phyloP scores from a whole-genome alignment of 345 rosid species.

The Eucalyptus cloeziana region DNA sequence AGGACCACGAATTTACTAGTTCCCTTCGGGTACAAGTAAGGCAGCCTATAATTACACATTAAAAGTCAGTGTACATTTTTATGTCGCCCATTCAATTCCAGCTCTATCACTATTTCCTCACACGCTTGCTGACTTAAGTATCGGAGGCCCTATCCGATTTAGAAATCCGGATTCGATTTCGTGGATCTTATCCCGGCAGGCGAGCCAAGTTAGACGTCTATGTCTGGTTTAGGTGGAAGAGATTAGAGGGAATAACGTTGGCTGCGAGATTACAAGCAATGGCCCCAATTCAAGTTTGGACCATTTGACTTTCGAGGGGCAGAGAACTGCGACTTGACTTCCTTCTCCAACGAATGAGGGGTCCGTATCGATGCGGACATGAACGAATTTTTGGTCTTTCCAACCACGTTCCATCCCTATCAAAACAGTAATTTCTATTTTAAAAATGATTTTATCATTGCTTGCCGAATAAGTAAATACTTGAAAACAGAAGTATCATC shows the following conservation, averaged over 20 bases:
- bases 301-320: neutral
- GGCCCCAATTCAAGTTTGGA: neutral
- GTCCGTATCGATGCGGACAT: neutral
- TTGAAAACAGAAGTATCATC: accelerated
- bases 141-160: neutral
- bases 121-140: neutral
- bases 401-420: neutral
- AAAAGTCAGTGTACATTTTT: neutral
- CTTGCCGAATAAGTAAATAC: neutral
- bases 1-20: neutral
- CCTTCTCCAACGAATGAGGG: neutral
- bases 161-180: neutral
- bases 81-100: neutral
- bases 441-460: neutral
- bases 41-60: neutral
- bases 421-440: neutral
- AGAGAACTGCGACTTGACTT: neutral
- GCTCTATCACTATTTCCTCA: neutral
- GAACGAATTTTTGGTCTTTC: neutral
- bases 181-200: neutral
- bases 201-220: neutral
- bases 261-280: neutral
- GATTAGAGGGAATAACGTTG: neutral
- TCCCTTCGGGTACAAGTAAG: neutral
- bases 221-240: neutral